Conservation (phyloP, 2,329 filamentous ascomycete genomes). For the Colletotrichum sp. region DNA sequence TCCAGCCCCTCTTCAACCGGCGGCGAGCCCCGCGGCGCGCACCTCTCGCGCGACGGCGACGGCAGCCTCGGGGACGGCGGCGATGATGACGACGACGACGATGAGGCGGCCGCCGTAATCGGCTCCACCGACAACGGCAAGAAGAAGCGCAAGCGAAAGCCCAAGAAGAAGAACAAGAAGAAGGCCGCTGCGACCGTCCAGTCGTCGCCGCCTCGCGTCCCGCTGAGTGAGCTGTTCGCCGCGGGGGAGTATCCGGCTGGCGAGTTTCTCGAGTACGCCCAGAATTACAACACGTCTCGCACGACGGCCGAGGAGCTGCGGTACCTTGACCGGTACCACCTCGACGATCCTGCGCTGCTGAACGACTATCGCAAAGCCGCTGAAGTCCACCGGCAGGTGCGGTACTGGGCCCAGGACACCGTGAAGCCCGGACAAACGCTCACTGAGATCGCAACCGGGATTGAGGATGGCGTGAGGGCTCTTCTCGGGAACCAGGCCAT, state of each 20-base stretch:
- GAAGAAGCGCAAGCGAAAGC: constrained; percentile 12
- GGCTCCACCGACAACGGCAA: neutral
- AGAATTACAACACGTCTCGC: constrained; percentile 18
- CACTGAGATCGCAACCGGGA: constrained; percentile 85
- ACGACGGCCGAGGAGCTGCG: constrained; percentile 30
- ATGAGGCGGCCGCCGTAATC: constrained; percentile 18
- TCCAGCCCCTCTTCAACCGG: constrained; percentile 28
- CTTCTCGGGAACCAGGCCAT: constrained; percentile 79
- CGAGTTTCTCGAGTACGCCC: constrained; percentile 29
- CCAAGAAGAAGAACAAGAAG: constrained; percentile 24
- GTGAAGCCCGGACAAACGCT: constrained; percentile 83
- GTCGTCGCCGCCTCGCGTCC: constrained; percentile 37
- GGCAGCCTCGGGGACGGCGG: constrained; percentile 39
- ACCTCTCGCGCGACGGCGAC: constrained; percentile 47
- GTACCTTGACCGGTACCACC: constrained; percentile 22
- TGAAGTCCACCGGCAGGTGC: constrained; percentile 89
- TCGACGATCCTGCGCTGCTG: constrained; percentile 65
- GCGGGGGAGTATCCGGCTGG: constrained; percentile 31
- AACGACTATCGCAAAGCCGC: constrained; percentile 83
- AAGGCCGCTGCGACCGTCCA: constrained; percentile 28
- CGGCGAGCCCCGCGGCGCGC: constrained; percentile 45
- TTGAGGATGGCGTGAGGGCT: constrained; percentile 81
- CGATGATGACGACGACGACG: constrained; percentile 32
- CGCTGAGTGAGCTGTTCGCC: constrained; percentile 32
- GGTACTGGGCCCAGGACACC: constrained; percentile 80